These are phyloP conservation scores for Nothomitra cinnamomea DNA, from an alignment of 2,329 filamentous ascomycete genomes.

Conservation along the genomic window DNA sequence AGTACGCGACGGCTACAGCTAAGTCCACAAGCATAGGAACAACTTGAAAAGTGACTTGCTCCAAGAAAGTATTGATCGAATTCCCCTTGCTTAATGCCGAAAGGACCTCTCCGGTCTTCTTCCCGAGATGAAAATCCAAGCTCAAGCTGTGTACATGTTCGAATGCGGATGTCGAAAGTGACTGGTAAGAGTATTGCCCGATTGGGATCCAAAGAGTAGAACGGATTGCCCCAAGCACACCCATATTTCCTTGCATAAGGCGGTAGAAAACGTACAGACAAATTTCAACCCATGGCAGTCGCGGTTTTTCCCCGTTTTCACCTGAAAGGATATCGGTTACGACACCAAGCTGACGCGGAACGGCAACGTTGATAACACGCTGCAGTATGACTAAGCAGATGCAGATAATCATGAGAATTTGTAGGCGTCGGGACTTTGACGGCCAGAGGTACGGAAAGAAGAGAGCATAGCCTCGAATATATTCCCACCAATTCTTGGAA, in stretches of 20 bases:
- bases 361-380: conserved; percentile 68
- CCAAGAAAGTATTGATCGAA: conserved; percentile 89
- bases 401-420: conserved; percentile 66
- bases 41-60: conserved; percentile 91
- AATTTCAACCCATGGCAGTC: conserved; percentile 58
- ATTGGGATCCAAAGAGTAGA: conserved; percentile 91
- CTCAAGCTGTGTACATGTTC: conserved; percentile 93
- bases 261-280: conserved; percentile 61
- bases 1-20: conserved; percentile 66
- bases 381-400: conserved; percentile 66
- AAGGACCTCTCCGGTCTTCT: conserved; percentile 89
- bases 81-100: conserved; percentile 93
- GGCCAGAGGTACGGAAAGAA: conserved; percentile 98
- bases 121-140: conserved; percentile 89
- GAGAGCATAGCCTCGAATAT: conserved; percentile 75
- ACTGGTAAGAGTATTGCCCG: conserved; percentile 89
- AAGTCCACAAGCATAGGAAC: conserved; percentile 90
- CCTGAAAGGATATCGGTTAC: conserved; percentile 61
- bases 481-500: conserved; percentile 90
- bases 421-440: conserved; percentile 55
- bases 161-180: conserved; percentile 85
- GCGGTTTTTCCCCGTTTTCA: conserved; percentile 30
- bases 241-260: conserved; percentile 75
- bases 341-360: conserved; percentile 62
- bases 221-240: conserved; percentile 65